Base-by-base conservation (phyloP, 23 red algal species). In the Pyropia yezoensis region DNA sequence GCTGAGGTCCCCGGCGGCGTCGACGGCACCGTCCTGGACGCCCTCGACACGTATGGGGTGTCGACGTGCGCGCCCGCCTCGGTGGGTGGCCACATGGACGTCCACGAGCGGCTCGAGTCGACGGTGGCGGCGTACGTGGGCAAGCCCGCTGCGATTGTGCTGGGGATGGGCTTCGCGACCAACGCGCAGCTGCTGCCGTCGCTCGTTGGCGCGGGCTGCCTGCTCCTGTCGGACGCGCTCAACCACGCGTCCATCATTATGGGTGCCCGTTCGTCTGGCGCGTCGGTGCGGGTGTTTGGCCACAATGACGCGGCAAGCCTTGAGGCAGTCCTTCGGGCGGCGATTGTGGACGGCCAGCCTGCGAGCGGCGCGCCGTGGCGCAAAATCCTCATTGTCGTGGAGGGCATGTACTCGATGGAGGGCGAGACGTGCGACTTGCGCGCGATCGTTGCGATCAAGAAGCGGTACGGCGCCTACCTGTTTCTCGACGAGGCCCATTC, bases 361-460 rank as follows among this genome's bases (percentile, higher is more conserved):
- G 24, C 47, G 11, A 77, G 71, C 3, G 77, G 80, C 52, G 57
- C 52, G 14, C 94, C 85, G 32, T 98, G 94, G 94, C 79, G 65
- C 32, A 82, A 78, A 19, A 90, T 98, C 54, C 69, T 98, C 53
- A 82, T 98, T 26, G 74, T 98, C 5, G 86, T 98, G 6, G 94
- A 98, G 65, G 94, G 94, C 18, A 91, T 98, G 72, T 98, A 98
- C 74, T 98, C 94, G 17, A 98, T 98, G 94, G 94, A 98, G 69
- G 94, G 94, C 18, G 79, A 83, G 79, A 70, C 79, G 15, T 91
- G 85, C 58, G 60, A 76, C 1, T 60, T 98, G 1, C 33, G 59
- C 8, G 79, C 88, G 73, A 98, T 98, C 47, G 75, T 90, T 5
- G 74, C 67, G 17, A 67, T 98, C 13, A 98, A 89, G 72, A 84